Base-by-base conservation (phyloP, 352 stramenopile species). In the Thraustochytrium sp. region DNA sequence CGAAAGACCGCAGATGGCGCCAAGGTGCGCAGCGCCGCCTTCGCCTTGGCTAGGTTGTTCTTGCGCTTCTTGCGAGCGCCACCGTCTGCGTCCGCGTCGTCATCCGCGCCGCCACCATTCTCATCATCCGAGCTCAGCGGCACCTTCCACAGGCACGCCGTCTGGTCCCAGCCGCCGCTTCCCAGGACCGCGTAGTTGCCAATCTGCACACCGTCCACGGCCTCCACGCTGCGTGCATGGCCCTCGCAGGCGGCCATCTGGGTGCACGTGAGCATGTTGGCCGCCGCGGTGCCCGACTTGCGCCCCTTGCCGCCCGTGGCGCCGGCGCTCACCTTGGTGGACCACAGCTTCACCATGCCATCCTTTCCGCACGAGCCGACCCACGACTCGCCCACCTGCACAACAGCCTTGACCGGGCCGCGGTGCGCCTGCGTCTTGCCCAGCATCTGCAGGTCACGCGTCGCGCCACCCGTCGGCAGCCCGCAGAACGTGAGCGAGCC, bases 71-170 rank as follows among this genome's bases (percentile, higher is more conserved):
- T 85, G 21, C 40, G 55, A n/a, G n/a, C n/a, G 59, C 56, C 68
- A 11, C 34, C 51, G 37, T 16, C 49, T 18, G 9, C 77, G 53
- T n/a, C 34, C 18, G 46, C 40, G 29, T 46, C 63, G 18, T 84
- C 63, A 16, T 72, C 53, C 8, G 44, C 37, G 26, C 51, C 42
- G 37, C 4, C 42, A 18, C 44, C 13, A 2, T 8, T 29, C n/a
- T 0, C n/a, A 46, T 72, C 59, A 13, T 34, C 44, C n/a, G 18
- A 9, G 37, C 34, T 21, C 23, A 55, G 40, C 8, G 82, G 23
- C 18, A 85, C 26, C 55, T 86, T 86, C 78, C 80, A 86, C 29
- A 85, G 8, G 44, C 82, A 86, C 5, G 85, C 36, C 26, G 49
- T 8, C n/a, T 56, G 54, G 26, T 74, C 63, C 84, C 78, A 86